These are phyloP conservation scores for Hyaloperonospora brassicae DNA, from an alignment of 352 stramenopile species.

Conservation along the genomic window DNA sequence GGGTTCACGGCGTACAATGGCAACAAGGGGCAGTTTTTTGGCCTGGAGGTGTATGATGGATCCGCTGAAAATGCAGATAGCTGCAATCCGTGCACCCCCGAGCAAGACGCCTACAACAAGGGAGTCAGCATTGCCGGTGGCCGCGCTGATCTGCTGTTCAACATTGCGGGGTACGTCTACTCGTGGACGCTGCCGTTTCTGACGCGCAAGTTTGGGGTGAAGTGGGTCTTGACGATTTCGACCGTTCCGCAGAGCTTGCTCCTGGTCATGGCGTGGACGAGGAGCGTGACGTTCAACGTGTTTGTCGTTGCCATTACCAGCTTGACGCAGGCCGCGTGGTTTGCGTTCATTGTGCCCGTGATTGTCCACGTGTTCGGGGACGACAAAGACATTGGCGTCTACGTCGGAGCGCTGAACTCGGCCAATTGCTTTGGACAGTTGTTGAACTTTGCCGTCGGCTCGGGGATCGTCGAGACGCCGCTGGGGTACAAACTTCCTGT, in stretches of 20 bases:
- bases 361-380: slow-evolving; percentile 31
- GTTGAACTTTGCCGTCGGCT: slow-evolving; percentile 24
- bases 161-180: slow-evolving; percentile 32
- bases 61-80: slow-evolving; percentile 23
- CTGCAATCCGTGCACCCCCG: slow-evolving; percentile 23
- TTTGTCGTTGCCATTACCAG: slow-evolving; percentile 35
- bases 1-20: slow-evolving; percentile 51
- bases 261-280: slow-evolving; percentile 25
- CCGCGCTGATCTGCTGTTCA: slow-evolving; percentile 26
- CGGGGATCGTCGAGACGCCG: slow-evolving; percentile 23
- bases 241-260: slow-evolving; percentile 34
- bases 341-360: slow-evolving; percentile 25
- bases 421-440: slow-evolving; percentile 30
- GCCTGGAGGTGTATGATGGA: slow-evolving; percentile 38
- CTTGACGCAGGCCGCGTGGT: slow-evolving; percentile 24
- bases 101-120: slow-evolving; percentile 30
- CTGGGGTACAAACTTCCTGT: slow-evolving; percentile 29
- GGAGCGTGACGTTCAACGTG: slow-evolving; percentile 21
- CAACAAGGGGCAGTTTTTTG: slow-evolving; percentile 57
- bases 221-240: slow-evolving; percentile 25
- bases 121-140: slow-evolving; percentile 33
- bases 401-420: slow-evolving; percentile 29
- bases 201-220: slow-evolving; percentile 30
- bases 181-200: slow-evolving; percentile 34
- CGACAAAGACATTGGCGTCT: slow-evolving; percentile 26